A percentile compares a stretch with the other conserved stretches of the same genome.
Evolutionary conservation across 306 rosid genomes (phyloP).

Genomic region (Malus domestica): DNA sequence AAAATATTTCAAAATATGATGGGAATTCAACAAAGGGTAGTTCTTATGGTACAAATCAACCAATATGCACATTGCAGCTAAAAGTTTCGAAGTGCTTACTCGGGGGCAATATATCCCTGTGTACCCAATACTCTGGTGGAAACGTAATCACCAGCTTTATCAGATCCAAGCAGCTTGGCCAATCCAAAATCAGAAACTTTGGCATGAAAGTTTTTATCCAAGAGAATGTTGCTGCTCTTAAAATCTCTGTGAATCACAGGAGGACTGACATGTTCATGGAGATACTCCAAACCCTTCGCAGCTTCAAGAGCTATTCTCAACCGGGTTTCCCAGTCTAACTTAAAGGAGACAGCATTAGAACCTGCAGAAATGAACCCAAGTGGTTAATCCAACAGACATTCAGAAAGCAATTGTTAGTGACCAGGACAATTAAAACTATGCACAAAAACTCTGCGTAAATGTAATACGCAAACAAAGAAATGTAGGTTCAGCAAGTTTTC

Average conservation of each 20-base stretch:
- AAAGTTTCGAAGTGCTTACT: slow-evolving; percentile 42
- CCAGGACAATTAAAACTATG: not conserved
- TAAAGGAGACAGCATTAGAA: slow-evolving; percentile 33
- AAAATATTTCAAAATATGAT: not conserved
- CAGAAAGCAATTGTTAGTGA: not conserved
- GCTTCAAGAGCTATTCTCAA: slow-evolving; percentile 89
- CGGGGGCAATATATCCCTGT: slow-evolving; percentile 91
- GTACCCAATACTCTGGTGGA: slow-evolving; percentile 94
- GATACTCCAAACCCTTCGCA: slow-evolving; percentile 90
- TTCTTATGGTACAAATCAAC: not conserved
- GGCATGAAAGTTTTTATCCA: slow-evolving; percentile 71
- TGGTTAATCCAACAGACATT: not conserved
- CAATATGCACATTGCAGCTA: slow-evolving; percentile 1
- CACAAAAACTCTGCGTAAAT: not conserved
- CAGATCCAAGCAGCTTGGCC: slow-evolving; percentile 88
- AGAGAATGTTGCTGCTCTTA: slow-evolving; percentile 89
- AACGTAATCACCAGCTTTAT: slow-evolving; percentile 90
- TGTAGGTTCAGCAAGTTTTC: not conserved
- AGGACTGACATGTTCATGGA: slow-evolving; percentile 85
- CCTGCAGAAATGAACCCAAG: slow-evolving; percentile 29
- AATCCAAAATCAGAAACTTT: slow-evolving; percentile 96
- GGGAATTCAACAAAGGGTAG: not conserved
- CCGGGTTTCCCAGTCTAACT: slow-evolving; percentile 85
- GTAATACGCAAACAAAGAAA: not conserved
- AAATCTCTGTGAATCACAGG: slow-evolving; percentile 96